Evolutionary conservation across 192 early-diverging fungal genomes (phyloP).

Genomic region (Backusella liffmaniae): DNA sequence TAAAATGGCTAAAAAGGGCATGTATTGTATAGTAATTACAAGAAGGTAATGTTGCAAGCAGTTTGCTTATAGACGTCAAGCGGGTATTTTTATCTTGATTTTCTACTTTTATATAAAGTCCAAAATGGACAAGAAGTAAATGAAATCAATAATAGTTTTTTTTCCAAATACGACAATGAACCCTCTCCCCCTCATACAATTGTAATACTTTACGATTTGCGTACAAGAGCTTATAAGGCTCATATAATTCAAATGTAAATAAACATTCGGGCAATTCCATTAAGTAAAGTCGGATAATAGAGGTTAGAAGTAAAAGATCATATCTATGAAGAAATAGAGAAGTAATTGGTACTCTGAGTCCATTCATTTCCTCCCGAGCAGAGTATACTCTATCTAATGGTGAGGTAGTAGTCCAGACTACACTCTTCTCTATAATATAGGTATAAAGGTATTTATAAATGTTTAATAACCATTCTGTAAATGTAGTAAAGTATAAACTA

Average conservation of each 20-base stretch:
- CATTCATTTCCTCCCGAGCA: slow-evolving; percentile 64
- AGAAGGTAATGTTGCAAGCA: slow-evolving; percentile 46
- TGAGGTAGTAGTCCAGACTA: slow-evolving; percentile 59
- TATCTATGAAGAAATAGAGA: slow-evolving; percentile 54
- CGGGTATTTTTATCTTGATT: slow-evolving; percentile 34
- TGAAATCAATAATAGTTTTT: not conserved
- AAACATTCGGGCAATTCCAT: slow-evolving; percentile 71
- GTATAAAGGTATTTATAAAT: not conserved
- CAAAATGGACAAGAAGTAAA: slow-evolving; percentile 2
- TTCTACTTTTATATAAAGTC: not conserved
- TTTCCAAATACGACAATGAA: not conserved
- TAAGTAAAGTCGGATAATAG: slow-evolving; percentile 65
- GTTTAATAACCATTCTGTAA: not conserved
- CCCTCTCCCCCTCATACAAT: not conserved
- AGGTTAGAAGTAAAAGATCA: slow-evolving; percentile 59
- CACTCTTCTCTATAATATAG: slow-evolving; percentile 44
- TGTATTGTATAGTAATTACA: slow-evolving; percentile 49
- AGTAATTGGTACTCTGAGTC: slow-evolving; percentile 48
- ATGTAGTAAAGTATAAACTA: not conserved
- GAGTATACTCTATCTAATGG: slow-evolving; percentile 59
- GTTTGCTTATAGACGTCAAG: slow-evolving; percentile 44
- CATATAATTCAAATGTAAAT: slow-evolving; percentile 71
- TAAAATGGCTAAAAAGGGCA: slow-evolving; percentile 36
- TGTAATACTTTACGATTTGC: slow-evolving; percentile 43
- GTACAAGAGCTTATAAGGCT: slow-evolving; percentile 67